A percentile compares a stretch with the other conserved stretches of the same genome.
Conservation (phyloP, 2,329 filamentous ascomycete species). For the Neobulgaria alba region DNA sequence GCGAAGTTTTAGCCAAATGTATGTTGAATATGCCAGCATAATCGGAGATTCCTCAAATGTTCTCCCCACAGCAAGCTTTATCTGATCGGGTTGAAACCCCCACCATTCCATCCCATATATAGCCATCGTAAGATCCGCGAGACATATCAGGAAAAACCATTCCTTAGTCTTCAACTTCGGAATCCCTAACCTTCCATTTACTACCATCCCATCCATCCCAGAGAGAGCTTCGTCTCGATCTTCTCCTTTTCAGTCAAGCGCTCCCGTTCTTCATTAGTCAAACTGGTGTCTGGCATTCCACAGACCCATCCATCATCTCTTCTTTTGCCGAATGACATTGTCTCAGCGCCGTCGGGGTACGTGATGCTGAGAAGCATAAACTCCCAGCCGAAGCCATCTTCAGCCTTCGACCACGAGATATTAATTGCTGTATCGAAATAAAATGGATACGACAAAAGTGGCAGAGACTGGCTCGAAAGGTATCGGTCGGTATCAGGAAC, state of each 20-base stretch:
- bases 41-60: too few relatives aligned
- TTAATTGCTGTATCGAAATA: background rate
- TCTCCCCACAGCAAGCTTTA: too few relatives aligned
- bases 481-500: background rate
- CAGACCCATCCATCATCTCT: background rate
- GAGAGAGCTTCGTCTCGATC: too few relatives aligned
- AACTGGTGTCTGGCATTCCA: background rate
- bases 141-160: too few relatives aligned
- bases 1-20: too few relatives aligned
- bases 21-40: too few relatives aligned
- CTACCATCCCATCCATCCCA: too few relatives aligned
- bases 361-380: background rate
- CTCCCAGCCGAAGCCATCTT: background rate
- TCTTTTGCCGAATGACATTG: background rate
- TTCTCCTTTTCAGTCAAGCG: background rate
- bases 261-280: background rate
- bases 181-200: too few relatives aligned
- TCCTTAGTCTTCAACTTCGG: too few relatives aligned
- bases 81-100: too few relatives aligned
- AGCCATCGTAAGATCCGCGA: too few relatives aligned
- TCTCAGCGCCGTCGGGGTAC: background rate
- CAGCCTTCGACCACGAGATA: background rate
- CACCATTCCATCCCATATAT: too few relatives aligned
- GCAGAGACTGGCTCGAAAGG: background rate
- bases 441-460: background rate